phyloP scores from a whole-genome alignment of 2,329 filamentous ascomycete genomes.

The Pseudogymnoascus sp. region DNA sequence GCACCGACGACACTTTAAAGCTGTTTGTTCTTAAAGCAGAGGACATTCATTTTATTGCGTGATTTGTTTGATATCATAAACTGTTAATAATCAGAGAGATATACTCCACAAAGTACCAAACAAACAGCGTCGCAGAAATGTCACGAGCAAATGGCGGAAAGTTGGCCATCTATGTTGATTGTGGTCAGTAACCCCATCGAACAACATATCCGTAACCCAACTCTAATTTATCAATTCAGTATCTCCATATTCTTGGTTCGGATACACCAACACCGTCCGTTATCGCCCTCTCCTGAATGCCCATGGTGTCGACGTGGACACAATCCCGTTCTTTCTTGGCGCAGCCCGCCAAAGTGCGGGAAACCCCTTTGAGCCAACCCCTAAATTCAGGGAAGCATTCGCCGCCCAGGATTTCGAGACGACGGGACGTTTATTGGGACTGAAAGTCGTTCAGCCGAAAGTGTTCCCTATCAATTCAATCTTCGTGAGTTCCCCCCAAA shows the following conservation, averaged over 20 bases:
- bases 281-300: constrained; percentile 16
- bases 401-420: constrained; percentile 15
- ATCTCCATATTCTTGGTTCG: constrained; percentile 21
- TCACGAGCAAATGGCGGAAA: neutral
- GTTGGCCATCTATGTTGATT: constrained; percentile 18
- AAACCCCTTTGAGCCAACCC: constrained; percentile 17
- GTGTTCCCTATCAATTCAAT: constrained; percentile 17
- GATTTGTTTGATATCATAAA: neutral
- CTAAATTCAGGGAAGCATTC: constrained; percentile 17
- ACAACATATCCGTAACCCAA: neutral
- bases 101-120: neutral
- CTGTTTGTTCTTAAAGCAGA: neutral
- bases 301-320: constrained; percentile 18
- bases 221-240: constrained; percentile 10
- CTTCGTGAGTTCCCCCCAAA: constrained; percentile 14
- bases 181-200: constrained; percentile 13
- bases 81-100: neutral
- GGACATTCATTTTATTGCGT: neutral
- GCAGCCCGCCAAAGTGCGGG: constrained; percentile 16
- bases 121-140: neutral
- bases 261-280: constrained; percentile 15
- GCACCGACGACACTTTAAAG: neutral
- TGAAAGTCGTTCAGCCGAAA: constrained; percentile 17
- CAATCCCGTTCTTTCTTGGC: constrained; percentile 19
- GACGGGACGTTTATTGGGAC: constrained; percentile 16